Base-by-base conservation (phyloP, 441 rosid species). In the Populus tomentosa region DNA sequence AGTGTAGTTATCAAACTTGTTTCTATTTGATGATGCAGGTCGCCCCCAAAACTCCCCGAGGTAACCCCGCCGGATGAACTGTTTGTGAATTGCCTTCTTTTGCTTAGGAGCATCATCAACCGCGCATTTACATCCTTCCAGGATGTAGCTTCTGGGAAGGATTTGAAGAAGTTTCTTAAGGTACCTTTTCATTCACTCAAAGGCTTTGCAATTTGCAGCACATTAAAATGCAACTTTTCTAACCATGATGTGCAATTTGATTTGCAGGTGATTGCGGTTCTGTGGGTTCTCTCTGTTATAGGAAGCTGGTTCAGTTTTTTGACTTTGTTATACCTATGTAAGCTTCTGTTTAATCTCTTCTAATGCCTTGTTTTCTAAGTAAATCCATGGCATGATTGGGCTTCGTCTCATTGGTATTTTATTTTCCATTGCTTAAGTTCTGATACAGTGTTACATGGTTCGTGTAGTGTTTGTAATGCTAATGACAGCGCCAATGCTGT, bases 251-350 rank as follows among this genome's bases (percentile, higher is more conserved):
- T 18, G 26, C 21, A 28, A 21, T 7, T 26, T 40, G 30, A n/a
- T 38, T 79, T 81, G 85, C 87, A 89, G 92, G 86, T 83, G 42
- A 76, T 84, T 71, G 72, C 71, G 21, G 59, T 73, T 67, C 56
- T 86, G 76, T 87, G 87, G 85, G 24, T 77, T 73, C 67, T 87
- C 71, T 87, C 89, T 28, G 75, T 86, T 63, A 50, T 89, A 69
- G 87, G 90, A 2, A 78, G 77, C 67, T 89, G 90, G 92, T 89
- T 83, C 82, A 83, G 79, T 72, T 85, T 89, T 74, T 69, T 89
- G 73, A 86, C 87, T 26, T 87, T 89, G 70, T 70, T 83, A 18
- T 89, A 86, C 74, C 76, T 86, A 40, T 84, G 90, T 86, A 3
- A 76, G 85, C 69, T 46, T 30, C 20, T 46, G 10, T 50, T 69